These are phyloP conservation scores for Tremella yokohamensis DNA, from an alignment of 768 basidiomycete genomes.

Conservation along the genomic window DNA sequence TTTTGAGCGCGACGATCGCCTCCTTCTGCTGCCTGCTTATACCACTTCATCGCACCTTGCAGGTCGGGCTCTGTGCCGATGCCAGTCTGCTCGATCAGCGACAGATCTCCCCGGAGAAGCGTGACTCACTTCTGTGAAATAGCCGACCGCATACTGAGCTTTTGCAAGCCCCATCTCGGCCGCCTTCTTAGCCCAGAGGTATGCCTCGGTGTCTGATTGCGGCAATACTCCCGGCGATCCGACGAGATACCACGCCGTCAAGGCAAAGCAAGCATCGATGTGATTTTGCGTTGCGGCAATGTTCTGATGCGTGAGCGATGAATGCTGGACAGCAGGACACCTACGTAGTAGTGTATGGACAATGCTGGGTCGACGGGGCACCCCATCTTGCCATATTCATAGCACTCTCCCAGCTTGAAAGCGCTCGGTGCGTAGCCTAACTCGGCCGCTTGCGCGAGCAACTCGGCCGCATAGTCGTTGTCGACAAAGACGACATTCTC, in stretches of 20 bases:
- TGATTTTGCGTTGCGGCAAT: slow-evolving; percentile 97
- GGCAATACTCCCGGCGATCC: slow-evolving; percentile 96
- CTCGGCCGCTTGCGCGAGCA: slow-evolving; percentile 91
- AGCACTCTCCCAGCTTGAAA: slow-evolving; percentile 92
- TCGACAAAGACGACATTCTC: slow-evolving; percentile 97
- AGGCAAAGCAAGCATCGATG: slow-evolving; percentile 92
- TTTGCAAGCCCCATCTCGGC: slow-evolving; percentile 87
- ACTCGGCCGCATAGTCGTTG: slow-evolving; percentile 87
- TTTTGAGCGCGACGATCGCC: slow-evolving; percentile 92
- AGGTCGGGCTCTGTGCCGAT: slow-evolving; percentile 48
- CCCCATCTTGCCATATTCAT: slow-evolving; percentile 98
- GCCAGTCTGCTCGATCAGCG: slow-evolving; percentile 59
- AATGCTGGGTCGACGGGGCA: slow-evolving; percentile 95
- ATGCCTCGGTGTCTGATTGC: slow-evolving; percentile 97
- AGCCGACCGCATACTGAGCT: slow-evolving; percentile 96
- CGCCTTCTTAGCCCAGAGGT: slow-evolving; percentile 92
- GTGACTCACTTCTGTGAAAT: slow-evolving; percentile 76
- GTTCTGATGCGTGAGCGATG: slow-evolving; percentile 59
- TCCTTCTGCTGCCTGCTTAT: slow-evolving; percentile 81
- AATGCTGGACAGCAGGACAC: slow-evolving; percentile 35
- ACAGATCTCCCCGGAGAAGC: not conserved
- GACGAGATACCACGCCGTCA: slow-evolving; percentile 98
- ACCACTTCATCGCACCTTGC: slow-evolving; percentile 64
- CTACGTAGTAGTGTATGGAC: slow-evolving; percentile 96
- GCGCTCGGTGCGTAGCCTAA: slow-evolving; percentile 95